Evolutionary conservation across 441 rosid species (phyloP).

Genomic region (Mallotus japonicus): DNA sequence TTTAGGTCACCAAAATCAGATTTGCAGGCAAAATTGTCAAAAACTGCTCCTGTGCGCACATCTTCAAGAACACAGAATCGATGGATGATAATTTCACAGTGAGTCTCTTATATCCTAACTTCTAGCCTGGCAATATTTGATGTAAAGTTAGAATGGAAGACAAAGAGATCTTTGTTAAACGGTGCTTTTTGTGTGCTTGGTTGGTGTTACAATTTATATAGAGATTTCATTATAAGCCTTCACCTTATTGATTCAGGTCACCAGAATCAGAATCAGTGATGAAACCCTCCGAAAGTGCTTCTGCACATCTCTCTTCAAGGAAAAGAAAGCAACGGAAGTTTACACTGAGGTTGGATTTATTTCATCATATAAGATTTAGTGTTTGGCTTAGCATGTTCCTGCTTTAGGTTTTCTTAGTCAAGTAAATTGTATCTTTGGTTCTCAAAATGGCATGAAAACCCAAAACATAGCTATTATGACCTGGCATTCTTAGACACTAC

Average conservation of each 20-base stretch:
- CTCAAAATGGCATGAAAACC: background rate
- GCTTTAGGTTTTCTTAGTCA: background rate
- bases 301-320: slow-evolving; percentile 36
- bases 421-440: background rate
- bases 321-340: slow-evolving; percentile 39
- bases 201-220: background rate
- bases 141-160: background rate
- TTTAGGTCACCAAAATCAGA: slow-evolving; percentile 51
- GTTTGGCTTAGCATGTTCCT: background rate
- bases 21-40: slow-evolving; percentile 39
- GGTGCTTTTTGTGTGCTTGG: slow-evolving; percentile 1
- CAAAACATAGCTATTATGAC: background rate
- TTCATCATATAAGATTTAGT: background rate
- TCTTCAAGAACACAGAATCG: slow-evolving; percentile 48
- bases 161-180: background rate
- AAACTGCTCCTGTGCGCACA: slow-evolving; percentile 43
- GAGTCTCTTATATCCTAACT: slow-evolving; percentile 31
- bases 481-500: background rate
- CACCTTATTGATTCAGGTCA: slow-evolving; percentile 32
- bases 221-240: slow-evolving; percentile 17
- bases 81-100: slow-evolving; percentile 48
- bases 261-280: slow-evolving; percentile 31
- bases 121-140: slow-evolving; percentile 11
- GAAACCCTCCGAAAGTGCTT: slow-evolving; percentile 41
- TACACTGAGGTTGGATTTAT: slow-evolving; percentile 27